Base-by-base conservation (phyloP, 2,329 filamentous ascomycete genomes). In the Paecilomyces niveus region DNA sequence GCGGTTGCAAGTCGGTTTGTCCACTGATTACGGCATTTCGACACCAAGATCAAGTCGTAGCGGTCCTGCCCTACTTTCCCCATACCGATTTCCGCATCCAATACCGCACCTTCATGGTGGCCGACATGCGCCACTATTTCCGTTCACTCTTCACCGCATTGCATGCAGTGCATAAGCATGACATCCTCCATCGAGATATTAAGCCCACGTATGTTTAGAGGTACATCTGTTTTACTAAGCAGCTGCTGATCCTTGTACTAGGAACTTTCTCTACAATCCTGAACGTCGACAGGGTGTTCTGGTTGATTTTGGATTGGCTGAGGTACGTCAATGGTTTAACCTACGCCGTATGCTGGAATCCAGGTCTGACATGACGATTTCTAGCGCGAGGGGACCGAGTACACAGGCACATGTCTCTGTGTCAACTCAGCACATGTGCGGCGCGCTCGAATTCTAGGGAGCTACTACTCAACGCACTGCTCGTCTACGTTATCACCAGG, bases 301-400 rank as follows among this genome's bases (percentile, higher is more conserved):
- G 0, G 94, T 99, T n/a, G 94, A 99, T 71, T 99, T 99, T 77
- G 94, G 94, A n/a, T 83, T 99, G 15, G 94, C 94, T 35, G 94
- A 99, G 77, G 76, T 78, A 68, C 58, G 68, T 57, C 26, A 11
- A 50, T 55, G 53, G 56, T 52, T 29, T 29, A 11, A 29, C 55
- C 11, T 39, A 52, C 49, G 22, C 13, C 13, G 29, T 51, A 26
- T n/a, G 22, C 31, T n/a, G n/a, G n/a, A 9, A 45, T 13, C 21
- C 4, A 6, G 5, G 10, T 35, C 55, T 55, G 33, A 32, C 21
- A 3, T 49, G n/a, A 24, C 18, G 22, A 49, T 52, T 57, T 55
- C 59, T 54, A 75, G 72, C 81, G 87, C 55, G 86, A 90, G 70
- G 88, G 73, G n/a, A 71, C 70, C 29, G 72, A 74, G 54, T 74